phyloP scores from a whole-genome alignment of 352 stramenopile genomes.

The Phytopythium kandeliae region DNA sequence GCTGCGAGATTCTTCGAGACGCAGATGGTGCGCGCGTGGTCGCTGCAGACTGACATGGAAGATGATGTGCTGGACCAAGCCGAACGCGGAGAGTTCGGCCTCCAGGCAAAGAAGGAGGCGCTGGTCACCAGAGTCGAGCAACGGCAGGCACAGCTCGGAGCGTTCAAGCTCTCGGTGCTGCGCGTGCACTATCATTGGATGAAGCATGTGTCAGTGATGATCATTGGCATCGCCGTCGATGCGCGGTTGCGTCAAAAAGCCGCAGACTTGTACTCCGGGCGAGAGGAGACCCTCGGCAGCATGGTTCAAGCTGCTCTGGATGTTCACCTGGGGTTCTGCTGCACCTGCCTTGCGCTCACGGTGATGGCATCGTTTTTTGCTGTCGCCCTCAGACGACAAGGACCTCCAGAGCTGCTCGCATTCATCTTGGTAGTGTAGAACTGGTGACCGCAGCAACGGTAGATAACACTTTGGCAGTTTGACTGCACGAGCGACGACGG shows the following conservation, averaged over 20 bases:
- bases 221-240: conserved; percentile 37
- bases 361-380: conserved; percentile 26
- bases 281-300: conserved; percentile 4
- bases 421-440: conserved; percentile 40
- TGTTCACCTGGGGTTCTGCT: conserved; percentile 40
- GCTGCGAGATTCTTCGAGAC: conserved; percentile 32
- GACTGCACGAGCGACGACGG: no score
- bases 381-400: conserved; percentile 33
- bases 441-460: no score
- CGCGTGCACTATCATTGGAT: conserved; percentile 39
- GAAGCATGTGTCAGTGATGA: conserved; percentile 30
- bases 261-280: conserved; percentile 7
- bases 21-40: conserved; percentile 24
- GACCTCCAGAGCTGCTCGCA: conserved; percentile 27
- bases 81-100: conserved; percentile 55
- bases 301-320: conserved; percentile 21
- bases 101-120: conserved; percentile 60
- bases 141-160: conserved; percentile 42
- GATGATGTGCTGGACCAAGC: conserved; percentile 51
- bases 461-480: no score
- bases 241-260: conserved; percentile 14
- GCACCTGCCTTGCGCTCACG: conserved; percentile 37
- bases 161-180: conserved; percentile 50
- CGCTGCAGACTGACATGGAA: conserved; percentile 28
- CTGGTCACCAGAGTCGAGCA: conserved; percentile 50